phyloP scores from a whole-genome alignment of 768 basidiomycete genomes.

The Sarcodon sp. region DNA sequence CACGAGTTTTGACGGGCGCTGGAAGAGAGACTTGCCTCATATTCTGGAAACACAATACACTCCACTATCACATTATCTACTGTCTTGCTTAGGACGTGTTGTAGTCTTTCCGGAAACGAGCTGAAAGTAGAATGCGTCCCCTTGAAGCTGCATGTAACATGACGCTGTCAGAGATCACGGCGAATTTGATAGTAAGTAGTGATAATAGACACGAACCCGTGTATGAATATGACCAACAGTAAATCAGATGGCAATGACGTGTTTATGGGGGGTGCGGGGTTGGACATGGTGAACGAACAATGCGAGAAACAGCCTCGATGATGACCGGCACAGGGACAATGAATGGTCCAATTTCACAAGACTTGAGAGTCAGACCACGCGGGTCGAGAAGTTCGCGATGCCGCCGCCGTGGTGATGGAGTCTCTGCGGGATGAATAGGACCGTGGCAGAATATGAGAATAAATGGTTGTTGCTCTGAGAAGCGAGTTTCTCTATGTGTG shows the following conservation, averaged over 20 bases:
- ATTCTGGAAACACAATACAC: conserved; percentile 77
- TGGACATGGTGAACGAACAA: neutral
- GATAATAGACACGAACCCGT: conserved; percentile 40
- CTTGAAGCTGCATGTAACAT: conserved; percentile 27
- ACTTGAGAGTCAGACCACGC: too few species aligned
- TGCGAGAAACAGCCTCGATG: neutral
- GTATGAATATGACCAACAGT: conserved; percentile 65
- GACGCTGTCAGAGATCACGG: neutral
- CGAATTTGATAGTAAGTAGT: neutral
- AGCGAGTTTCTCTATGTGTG: too few species aligned
- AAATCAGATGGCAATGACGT: conserved; percentile 22
- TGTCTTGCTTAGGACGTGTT: conserved; percentile 62
- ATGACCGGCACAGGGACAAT: neutral
- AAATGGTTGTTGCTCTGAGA: too few species aligned
- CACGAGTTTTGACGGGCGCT: neutral
- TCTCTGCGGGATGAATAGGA: too few species aligned
- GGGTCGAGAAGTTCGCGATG: too few species aligned
- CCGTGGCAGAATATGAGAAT: too few species aligned
- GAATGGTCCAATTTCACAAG: too few species aligned
- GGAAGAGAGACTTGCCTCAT: conserved; percentile 44
- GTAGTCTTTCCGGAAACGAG: conserved; percentile 67
- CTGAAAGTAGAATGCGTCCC: conserved; percentile 61
- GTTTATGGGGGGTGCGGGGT: neutral
- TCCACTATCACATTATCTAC: conserved; percentile 46
- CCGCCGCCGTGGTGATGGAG: too few species aligned